Conservation (phyloP, 495 filamentous ascomycete genomes). For the Tuber magnatum region DNA sequence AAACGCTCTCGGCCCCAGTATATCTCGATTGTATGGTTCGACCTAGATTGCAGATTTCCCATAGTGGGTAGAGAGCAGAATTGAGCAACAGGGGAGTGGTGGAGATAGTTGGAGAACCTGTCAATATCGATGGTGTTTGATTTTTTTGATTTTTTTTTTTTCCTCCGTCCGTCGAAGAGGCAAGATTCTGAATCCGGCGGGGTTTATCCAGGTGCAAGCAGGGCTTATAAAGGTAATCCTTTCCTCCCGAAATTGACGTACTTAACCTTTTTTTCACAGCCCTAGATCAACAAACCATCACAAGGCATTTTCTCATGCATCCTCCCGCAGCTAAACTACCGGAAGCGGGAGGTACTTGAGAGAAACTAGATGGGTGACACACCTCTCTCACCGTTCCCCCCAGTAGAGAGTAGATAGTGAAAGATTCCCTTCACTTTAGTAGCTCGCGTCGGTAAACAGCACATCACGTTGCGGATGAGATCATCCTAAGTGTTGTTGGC, state of each 20-base stretch:
- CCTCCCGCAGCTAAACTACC: not conserved
- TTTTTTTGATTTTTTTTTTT: too few species aligned
- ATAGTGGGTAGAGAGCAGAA: not conserved
- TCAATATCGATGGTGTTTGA: not conserved
- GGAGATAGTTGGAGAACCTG: not conserved
- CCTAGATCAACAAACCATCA: not conserved
- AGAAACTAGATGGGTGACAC: not conserved
- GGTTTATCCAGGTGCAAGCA: not conserved
- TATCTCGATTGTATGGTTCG: not conserved
- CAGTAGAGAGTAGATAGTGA: not conserved
- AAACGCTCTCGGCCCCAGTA: not conserved
- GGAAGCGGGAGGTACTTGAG: not conserved
- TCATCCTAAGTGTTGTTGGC: constrained; percentile 2
- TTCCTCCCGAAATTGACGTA: not conserved
- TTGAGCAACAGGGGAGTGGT: not conserved
- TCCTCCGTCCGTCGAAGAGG: not conserved
- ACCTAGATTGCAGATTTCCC: not conserved
- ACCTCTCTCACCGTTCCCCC: not conserved
- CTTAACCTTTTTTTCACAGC: not conserved
- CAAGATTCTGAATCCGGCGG: not conserved
- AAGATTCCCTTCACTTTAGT: not conserved
- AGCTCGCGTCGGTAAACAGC: not conserved
- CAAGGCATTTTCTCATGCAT: not conserved
- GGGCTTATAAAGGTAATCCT: not conserved
- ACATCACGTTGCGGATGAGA: not conserved